These are phyloP conservation scores for Sporopachydermia quercuum DNA, from an alignment of 805 yeast genomes.

Conservation along the genomic window DNA sequence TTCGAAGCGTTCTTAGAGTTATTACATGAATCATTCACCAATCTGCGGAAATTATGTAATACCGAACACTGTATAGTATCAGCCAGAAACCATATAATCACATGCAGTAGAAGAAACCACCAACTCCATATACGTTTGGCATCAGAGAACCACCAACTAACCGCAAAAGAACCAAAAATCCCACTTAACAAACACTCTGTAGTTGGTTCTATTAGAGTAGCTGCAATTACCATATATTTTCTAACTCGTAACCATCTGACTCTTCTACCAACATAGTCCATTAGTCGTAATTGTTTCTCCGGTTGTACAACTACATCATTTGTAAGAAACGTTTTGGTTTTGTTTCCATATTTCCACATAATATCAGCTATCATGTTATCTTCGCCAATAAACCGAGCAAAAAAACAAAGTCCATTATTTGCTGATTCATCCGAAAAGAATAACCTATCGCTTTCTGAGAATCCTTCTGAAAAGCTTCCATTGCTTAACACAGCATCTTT, in stretches of 20 bases:
- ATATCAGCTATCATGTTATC: constrained; percentile 88
- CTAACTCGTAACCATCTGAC: constrained; percentile 79
- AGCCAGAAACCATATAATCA: constrained; percentile 43
- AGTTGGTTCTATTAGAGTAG: constrained; percentile 75
- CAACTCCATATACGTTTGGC: constrained; percentile 9
- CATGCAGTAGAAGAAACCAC: constrained; percentile 33
- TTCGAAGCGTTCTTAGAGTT: constrained; percentile 12
- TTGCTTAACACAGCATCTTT: constrained; percentile 14
- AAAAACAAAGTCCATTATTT: constrained; percentile 42
- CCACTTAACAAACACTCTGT: constrained; percentile 68
- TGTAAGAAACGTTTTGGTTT: constrained; percentile 56
- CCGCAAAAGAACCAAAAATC: constrained; percentile 43
- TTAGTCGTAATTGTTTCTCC: constrained; percentile 20
- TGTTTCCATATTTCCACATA: constrained; percentile 53
- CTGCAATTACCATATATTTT: constrained; percentile 74
- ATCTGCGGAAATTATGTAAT: constrained; percentile 19
- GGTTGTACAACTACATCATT: constrained; percentile 76
- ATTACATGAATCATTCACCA: constrained; percentile 13
- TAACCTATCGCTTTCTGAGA: constrained; percentile 5
- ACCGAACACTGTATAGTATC: constrained; percentile 47
- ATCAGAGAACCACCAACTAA: constrained; percentile 22
- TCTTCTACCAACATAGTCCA: constrained; percentile 51
- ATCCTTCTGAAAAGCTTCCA: not conserved
- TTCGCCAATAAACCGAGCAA: constrained; percentile 76
- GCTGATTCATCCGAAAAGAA: constrained; percentile 9